Evolutionary conservation across 495 filamentous ascomycete species (phyloP), one percentile per base, ranked within the genome.

Genomic region (Annulohypoxylon maeteangense): DNA sequence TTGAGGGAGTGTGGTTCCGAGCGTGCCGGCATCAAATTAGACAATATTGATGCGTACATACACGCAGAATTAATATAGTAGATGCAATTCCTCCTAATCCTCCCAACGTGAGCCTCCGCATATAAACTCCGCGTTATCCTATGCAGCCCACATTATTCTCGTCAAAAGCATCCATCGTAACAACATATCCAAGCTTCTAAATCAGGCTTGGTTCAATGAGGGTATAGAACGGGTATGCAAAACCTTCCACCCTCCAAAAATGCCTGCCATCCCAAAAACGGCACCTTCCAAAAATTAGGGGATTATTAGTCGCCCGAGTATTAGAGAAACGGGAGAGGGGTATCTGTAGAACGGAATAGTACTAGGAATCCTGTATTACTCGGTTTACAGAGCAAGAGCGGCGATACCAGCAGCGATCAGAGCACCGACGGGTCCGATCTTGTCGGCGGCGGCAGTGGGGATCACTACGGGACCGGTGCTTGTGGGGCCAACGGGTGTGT

Each of bases 331-430:
- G 44, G 36, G 58, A 68, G 57, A 34, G 56, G 72, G 68, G 68
- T 74, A 71, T 71, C 54, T 75, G 72, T 18, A 75, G 65, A 72
- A 72, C 47, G 36, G 59, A 55, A 67, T 55, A 53, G 61, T 47
- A 62, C 34, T 32, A 62, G 60, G 56, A 45, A 4, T 50, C 16
- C 40, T 54, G 65, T 56, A 54, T 44, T 60, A 68, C 56, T 66
- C 44, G 22, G 53, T 42, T 78, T 72, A 80, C 56, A 80, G 73
- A 50, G 76, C 69, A 31, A 79, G 27, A 27, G 68, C 78, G 40
- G 74, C 77, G 25, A 80, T 51, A 57, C 70, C 79, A 65, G 59
- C 77, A 29, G 73, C 69, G 55, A 79, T 53, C 48, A 80, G 55
- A 53, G 74, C 75, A 22, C 77, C 77, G 29, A 78, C 40, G 36